Evolutionary conservation across 495 filamentous ascomycete genomes (phyloP).

Genomic region (Penicillium egyptiacum): DNA sequence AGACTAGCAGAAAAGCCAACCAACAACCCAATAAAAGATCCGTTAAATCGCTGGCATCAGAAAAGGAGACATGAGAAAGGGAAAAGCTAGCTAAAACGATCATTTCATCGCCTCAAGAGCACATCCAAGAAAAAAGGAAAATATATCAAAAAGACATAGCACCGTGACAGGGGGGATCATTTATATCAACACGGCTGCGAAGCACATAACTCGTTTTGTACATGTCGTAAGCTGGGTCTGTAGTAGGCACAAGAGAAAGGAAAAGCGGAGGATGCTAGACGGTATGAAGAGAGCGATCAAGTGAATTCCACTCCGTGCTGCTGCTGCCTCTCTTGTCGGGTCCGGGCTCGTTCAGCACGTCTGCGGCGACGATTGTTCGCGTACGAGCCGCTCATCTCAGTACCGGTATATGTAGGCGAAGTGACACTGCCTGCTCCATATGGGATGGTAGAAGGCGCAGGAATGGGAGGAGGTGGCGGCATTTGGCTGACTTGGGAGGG

Average conservation of each 20-base stretch:
- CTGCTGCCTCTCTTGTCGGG: conserved; percentile 48
- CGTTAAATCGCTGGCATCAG: conserved; percentile 9
- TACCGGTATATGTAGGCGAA: conserved; percentile 50
- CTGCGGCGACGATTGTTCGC: conserved; percentile 53
- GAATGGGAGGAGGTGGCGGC: conserved; percentile 37
- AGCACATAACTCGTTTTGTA: conserved; percentile 16
- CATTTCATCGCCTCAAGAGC: conserved; percentile 7
- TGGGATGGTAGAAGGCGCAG: conserved; percentile 39
- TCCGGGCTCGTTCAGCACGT: conserved; percentile 52
- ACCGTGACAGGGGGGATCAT: conserved; percentile 10
- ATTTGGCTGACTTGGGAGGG: conserved; percentile 35
- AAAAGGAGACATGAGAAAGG: neutral
- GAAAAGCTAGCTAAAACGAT: conserved; percentile 3
- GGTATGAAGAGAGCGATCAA: conserved; percentile 20
- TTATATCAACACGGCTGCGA: conserved; percentile 11
- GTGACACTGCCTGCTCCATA: conserved; percentile 48
- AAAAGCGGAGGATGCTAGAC: neutral
- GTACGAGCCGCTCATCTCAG: conserved; percentile 54
- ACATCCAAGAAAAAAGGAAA: conserved; percentile 5
- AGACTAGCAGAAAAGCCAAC: neutral
- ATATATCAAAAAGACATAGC: conserved; percentile 12
- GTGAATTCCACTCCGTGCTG: conserved; percentile 48
- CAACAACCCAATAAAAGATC: conserved; percentile 4
- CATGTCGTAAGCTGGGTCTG: conserved; percentile 8
- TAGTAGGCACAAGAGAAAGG: conserved; percentile 1